Base-by-base conservation (phyloP, 2,329 filamentous ascomycete species). In the Madurella fahalii region DNA sequence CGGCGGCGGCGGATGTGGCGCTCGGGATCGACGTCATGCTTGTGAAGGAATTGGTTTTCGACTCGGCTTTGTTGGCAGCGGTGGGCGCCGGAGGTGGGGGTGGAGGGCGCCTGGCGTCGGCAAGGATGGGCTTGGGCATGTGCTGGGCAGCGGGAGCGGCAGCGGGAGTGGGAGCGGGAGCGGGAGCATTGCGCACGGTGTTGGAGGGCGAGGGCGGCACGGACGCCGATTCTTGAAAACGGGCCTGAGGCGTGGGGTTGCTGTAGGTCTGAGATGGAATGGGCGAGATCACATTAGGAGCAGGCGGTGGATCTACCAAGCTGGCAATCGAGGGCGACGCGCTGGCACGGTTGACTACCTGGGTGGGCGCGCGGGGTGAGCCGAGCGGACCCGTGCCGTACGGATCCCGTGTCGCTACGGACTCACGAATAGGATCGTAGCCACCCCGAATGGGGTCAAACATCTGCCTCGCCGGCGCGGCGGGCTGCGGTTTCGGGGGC, bases 281-380 rank as follows among this genome's bases (percentile, higher is more conserved):
- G 43, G 70, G 75, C 4, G 72, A 75, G 20, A 70, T 69, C 20
- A 71, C 68, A 53, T 60, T 62, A 45, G 71, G 75, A 44, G 76
- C 72, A 9, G 77, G 62, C 5, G 81, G 80, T 34, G 86, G 87
- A 62, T 96, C 90, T 48, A 96, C 89, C 54, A 96, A 80, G 71
- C 90, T 95, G 5, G 90, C 87, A 62, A 96, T 96, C 2, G 93
- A 93, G 1, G 93, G 92, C 4, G 93, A 96, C 40, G 88, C 88
- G 67, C 89, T 93, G n/a, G 89, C 87, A 52, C 87, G 83, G 70
- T 87, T 86, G 51, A 80, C 65, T 4, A 72, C 48, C n/a, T 71
- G 69, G 47, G 71, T 64, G 12, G 72, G 71, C 3, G 69, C 71
- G 45, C 78, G 75, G n/a, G 81, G 81, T 8, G 81, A 83, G 32